Percentiles rank a stretch among this genome's conserved stretches.
Evolutionary conservation across 1,284 basidiomycete species (phyloP).

Genomic region (Fereydounia khargensis): DNA sequence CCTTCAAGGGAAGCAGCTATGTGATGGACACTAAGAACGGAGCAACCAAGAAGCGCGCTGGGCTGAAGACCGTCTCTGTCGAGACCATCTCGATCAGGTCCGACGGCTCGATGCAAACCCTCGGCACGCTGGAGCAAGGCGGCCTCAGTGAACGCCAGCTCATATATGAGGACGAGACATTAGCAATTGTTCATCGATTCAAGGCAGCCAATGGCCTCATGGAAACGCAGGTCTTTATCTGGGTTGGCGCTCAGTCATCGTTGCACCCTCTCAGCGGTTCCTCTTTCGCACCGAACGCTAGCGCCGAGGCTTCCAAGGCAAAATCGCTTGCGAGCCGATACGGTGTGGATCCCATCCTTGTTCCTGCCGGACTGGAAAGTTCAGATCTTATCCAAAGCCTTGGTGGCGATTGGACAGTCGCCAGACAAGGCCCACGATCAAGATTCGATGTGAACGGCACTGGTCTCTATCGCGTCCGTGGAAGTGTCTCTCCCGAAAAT

Average conservation of each 20-base stretch:
- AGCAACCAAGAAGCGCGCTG: not conserved
- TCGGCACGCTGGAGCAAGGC: too few species aligned
- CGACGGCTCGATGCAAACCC: conserved; percentile 26
- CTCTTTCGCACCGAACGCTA: too few species aligned
- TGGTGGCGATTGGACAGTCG: conserved; percentile 17
- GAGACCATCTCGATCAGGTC: conserved; percentile 22
- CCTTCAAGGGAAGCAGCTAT: too few species aligned
- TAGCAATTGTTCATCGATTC: conserved; percentile 23
- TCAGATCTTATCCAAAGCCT: conserved; percentile 23
- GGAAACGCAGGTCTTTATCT: conserved; percentile 19
- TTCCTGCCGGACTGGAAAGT: conserved; percentile 33
- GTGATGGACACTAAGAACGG: too few species aligned
- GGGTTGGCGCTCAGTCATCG: conserved; percentile 17
- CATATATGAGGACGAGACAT: conserved; percentile 35
- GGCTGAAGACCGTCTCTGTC: conserved; percentile 14
- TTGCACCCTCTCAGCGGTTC: conserved; percentile 27
- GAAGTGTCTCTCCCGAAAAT: conserved; percentile 5
- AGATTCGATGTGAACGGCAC: conserved; percentile 29
- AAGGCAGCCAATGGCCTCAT: conserved; percentile 13
- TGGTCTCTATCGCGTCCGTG: conserved; percentile 33
- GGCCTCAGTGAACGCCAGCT: conserved; percentile 8
- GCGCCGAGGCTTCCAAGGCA: conserved; percentile 33
- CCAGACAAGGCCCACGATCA: conserved; percentile 29
- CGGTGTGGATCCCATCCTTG: conserved; percentile 15
- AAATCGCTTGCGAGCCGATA: conserved; percentile 36